A percentile compares a stretch with the other conserved stretches of the same genome.
phyloP scores from a whole-genome alignment of 2,329 filamentous ascomycete species.

The Dissoconium aciculare region DNA sequence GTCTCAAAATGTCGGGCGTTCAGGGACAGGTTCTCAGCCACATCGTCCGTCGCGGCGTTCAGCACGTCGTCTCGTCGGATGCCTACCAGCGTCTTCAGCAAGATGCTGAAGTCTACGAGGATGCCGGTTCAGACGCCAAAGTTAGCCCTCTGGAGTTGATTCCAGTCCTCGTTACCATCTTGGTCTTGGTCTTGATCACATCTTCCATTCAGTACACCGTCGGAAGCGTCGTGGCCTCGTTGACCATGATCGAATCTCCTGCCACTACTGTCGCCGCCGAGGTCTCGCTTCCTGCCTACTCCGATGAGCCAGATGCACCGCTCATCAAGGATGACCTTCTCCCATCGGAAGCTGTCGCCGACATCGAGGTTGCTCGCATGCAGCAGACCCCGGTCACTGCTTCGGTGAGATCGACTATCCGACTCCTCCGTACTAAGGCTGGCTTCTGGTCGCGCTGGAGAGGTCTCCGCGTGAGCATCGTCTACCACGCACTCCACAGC shows the following conservation, averaged over 20 bases:
- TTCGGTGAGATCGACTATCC: slow-evolving; percentile 42
- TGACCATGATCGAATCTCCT: slow-evolving; percentile 50
- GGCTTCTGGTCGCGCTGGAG: slow-evolving; percentile 25
- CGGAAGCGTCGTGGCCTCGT: slow-evolving; percentile 43
- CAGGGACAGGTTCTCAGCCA: slow-evolving; percentile 20
- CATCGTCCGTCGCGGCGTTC: slow-evolving; percentile 20
- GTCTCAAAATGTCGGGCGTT: slow-evolving; percentile 13
- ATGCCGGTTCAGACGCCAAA: slow-evolving; percentile 14
- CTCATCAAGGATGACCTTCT: slow-evolving; percentile 26
- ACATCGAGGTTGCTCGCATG: slow-evolving; percentile 31
- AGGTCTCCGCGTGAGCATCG: slow-evolving; percentile 21
- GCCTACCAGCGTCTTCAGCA: slow-evolving; percentile 15
- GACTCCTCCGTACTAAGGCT: slow-evolving; percentile 28
- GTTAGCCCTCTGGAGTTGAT: slow-evolving; percentile 18
- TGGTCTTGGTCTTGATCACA: background rate
- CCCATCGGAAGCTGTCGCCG: slow-evolving; percentile 25
- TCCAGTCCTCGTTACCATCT: slow-evolving; percentile 29
- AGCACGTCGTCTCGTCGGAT: slow-evolving; percentile 14
- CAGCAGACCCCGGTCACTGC: slow-evolving; percentile 46
- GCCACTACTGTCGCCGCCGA: slow-evolving; percentile 35
- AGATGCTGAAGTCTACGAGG: slow-evolving; percentile 18
- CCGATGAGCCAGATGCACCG: slow-evolving; percentile 35
- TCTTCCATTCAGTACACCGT: slow-evolving; percentile 39
- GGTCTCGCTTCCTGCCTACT: slow-evolving; percentile 30
- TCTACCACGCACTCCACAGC: slow-evolving; percentile 22